These are phyloP conservation scores for Daldinia eschscholtzii DNA, from an alignment of 2,329 filamentous ascomycete species.

Conservation along the genomic window DNA sequence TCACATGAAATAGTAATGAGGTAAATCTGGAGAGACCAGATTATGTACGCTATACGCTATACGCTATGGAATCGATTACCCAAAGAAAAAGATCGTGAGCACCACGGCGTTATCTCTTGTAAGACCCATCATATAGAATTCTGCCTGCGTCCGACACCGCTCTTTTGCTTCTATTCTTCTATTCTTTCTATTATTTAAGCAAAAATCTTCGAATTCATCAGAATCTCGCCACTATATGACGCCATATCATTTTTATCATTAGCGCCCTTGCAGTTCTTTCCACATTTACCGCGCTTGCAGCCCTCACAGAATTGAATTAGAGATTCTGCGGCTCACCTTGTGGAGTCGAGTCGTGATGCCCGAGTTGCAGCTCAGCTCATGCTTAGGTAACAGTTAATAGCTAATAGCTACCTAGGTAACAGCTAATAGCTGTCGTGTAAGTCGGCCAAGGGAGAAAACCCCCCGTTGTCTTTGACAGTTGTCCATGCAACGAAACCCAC, in stretches of 20 bases:
- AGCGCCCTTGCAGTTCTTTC: slow-evolving; percentile 10
- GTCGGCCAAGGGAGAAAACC: background rate
- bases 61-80: background rate
- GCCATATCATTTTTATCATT: slow-evolving; percentile 9
- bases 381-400: background rate
- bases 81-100: background rate
- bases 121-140: slow-evolving; percentile 12
- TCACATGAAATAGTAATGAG: slow-evolving; percentile 11
- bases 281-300: slow-evolving; percentile 1
- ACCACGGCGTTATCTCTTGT: slow-evolving; percentile 1
- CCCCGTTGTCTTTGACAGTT: slow-evolving; percentile 9
- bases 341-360: background rate
- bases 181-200: too few relatives aligned
- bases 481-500: slow-evolving; percentile 10
- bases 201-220: slow-evolving; percentile 1
- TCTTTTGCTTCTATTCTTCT: slow-evolving; percentile 6
- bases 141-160: slow-evolving; percentile 9
- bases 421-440: background rate
- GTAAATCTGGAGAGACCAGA: background rate
- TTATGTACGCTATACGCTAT: background rate
- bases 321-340: slow-evolving; percentile 1
- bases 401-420: too few relatives aligned
- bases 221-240: slow-evolving; percentile 11
- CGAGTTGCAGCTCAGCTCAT: slow-evolving; percentile 1
- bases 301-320: too few relatives aligned